Conservation (phyloP, 169 alveolate species). For the Plasmodium coatneyi region DNA sequence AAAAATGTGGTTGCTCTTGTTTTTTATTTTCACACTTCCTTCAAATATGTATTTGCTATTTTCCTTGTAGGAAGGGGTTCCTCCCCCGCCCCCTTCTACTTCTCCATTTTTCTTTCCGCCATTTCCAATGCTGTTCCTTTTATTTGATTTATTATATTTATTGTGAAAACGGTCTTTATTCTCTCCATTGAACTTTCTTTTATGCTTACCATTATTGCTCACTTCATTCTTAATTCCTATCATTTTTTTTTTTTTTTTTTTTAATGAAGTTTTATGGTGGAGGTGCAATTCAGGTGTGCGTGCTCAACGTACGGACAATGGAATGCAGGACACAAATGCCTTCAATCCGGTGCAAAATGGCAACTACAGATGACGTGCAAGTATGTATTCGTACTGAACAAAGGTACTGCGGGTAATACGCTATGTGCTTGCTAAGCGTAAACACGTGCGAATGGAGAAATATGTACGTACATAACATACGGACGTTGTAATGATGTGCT, state of each 20-base stretch:
- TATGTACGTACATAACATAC: not conserved
- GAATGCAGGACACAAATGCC: not conserved
- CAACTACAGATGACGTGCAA: not conserved
- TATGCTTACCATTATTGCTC: not conserved
- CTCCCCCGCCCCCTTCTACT: not conserved
- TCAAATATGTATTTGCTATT: slow-evolving; percentile 78
- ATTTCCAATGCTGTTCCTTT: not conserved
- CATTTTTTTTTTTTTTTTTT: slow-evolving; percentile 13
- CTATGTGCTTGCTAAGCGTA: not conserved
- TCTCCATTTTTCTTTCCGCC: not conserved
- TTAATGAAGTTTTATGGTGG: not conserved
- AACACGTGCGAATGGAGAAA: not conserved
- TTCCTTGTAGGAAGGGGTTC: not conserved
- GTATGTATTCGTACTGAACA: not conserved
- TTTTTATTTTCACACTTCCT: slow-evolving; percentile 84
- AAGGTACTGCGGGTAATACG: not conserved
- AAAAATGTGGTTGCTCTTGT: slow-evolving; percentile 81
- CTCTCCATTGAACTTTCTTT: slow-evolving; percentile 15
- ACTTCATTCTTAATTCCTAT: not conserved
- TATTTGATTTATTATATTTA: not conserved
- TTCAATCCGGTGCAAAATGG: not conserved
- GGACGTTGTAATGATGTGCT: not conserved
- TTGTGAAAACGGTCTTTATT: not conserved
- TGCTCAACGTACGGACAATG: not conserved
- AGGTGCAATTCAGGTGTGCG: not conserved